These are phyloP conservation scores for Pleurotus tuber-regium DNA, from an alignment of 768 basidiomycete genomes.

Conservation along the genomic window DNA sequence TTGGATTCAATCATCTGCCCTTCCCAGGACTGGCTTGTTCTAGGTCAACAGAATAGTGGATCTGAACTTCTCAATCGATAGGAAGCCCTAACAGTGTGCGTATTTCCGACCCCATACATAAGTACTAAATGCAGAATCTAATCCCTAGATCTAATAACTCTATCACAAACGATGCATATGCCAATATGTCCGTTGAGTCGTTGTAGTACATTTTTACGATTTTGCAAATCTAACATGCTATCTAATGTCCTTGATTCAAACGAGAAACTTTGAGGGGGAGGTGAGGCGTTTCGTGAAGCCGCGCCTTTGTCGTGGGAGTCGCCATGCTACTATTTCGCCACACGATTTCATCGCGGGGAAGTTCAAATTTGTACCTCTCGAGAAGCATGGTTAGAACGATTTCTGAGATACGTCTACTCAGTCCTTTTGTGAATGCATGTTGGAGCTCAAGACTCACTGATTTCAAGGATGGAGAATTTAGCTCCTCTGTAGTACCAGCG, in stretches of 20 bases:
- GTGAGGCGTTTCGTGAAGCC: conserved; percentile 10
- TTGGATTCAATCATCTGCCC: too few species aligned
- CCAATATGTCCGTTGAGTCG: conserved; percentile 1
- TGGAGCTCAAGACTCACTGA: conserved; percentile 34
- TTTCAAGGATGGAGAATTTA: conserved; percentile 36
- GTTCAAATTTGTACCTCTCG: conserved; percentile 24
- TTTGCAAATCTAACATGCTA: neutral
- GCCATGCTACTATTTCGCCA: conserved; percentile 28
- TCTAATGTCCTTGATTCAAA: neutral
- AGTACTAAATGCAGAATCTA: conserved; percentile 3
- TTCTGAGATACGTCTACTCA: too few species aligned
- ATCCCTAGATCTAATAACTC: conserved; percentile 5
- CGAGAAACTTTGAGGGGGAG: conserved; percentile 14
- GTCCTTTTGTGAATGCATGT: too few species aligned
- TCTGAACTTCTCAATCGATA: too few species aligned
- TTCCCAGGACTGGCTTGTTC: too few species aligned
- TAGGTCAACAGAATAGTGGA: too few species aligned
- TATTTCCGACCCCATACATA: neutral
- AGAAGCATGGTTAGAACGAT: conserved; percentile 20
- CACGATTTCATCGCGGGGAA: conserved; percentile 23
- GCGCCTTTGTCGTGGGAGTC: conserved; percentile 19
- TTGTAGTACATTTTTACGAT: neutral
- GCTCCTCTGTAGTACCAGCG: conserved; percentile 23
- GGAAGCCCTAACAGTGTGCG: too few species aligned
- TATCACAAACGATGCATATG: conserved; percentile 5